Percentiles rank a stretch among this genome's conserved stretches.
Conservation (phyloP, 495 filamentous ascomycete species). For the Aspergillus conjunctus region DNA sequence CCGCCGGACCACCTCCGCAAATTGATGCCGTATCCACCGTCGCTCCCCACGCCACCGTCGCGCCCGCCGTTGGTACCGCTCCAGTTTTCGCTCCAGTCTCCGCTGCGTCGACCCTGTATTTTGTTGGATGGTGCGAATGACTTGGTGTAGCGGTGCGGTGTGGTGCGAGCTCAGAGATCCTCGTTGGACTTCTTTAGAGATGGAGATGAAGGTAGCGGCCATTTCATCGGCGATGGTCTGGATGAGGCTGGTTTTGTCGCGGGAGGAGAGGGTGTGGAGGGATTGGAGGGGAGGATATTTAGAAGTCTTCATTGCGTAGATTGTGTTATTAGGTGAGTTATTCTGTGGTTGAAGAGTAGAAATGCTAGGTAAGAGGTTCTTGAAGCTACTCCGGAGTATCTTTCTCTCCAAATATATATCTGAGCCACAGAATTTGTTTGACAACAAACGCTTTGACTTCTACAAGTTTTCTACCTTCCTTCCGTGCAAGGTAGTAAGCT, state of each 20-base stretch:
- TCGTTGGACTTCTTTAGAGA: conserved; percentile 23
- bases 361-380: too few species aligned
- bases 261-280: conserved; percentile 21
- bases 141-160: conserved; percentile 26
- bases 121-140: conserved; percentile 28
- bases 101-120: conserved; percentile 15
- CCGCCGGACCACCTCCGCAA: conserved; percentile 14
- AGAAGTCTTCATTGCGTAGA: too few species aligned
- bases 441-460: too few species aligned
- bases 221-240: conserved; percentile 37
- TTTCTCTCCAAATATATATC: too few species aligned
- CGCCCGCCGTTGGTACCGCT: conserved; percentile 14
- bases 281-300: conserved; percentile 18
- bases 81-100: conserved; percentile 19
- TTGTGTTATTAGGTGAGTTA: too few species aligned
- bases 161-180: conserved; percentile 24
- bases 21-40: conserved; percentile 21
- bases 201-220: conserved; percentile 26
- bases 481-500: too few species aligned
- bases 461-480: too few species aligned
- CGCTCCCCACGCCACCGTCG: conserved; percentile 19
- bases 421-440: too few species aligned
- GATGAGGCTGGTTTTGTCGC: conserved; percentile 28
- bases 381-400: too few species aligned
- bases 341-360: too few species aligned